Percentiles rank a stretch among this genome's conserved stretches.
phyloP scores from a whole-genome alignment of 495 filamentous ascomycete species.

The Penicillium odoratum region DNA sequence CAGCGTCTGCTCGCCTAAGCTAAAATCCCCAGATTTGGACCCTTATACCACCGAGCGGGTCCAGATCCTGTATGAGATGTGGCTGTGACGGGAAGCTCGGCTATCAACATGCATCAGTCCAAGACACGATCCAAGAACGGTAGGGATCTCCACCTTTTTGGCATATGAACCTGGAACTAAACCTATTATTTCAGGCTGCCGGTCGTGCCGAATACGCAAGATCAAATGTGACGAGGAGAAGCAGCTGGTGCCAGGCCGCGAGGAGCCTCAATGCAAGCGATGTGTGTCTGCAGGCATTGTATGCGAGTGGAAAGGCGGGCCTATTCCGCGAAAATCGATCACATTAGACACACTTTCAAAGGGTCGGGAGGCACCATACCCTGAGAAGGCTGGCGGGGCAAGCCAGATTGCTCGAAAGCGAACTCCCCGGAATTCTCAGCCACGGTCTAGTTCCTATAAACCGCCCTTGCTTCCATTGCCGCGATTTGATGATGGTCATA shows the following conservation, averaged over 20 bases:
- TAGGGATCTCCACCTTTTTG: constrained; percentile 23
- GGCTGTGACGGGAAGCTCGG: constrained; percentile 5
- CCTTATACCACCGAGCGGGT: constrained; percentile 3
- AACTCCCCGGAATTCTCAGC: background rate
- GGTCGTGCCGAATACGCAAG: constrained; percentile 38
- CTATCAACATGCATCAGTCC: constrained; percentile 24
- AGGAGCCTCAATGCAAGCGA: constrained; percentile 35
- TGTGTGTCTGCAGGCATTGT: constrained; percentile 27
- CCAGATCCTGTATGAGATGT: constrained; percentile 8
- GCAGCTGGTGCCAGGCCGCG: constrained; percentile 16
- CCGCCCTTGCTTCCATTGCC: constrained; percentile 11
- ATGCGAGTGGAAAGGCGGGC: constrained; percentile 35
- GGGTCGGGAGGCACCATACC: constrained; percentile 10
- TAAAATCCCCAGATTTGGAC: constrained; percentile 8
- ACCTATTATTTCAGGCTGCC: constrained; percentile 24
- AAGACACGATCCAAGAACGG: constrained; percentile 38
- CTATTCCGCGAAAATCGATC: constrained; percentile 25
- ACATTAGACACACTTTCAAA: background rate
- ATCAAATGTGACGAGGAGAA: constrained; percentile 41
- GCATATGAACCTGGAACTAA: background rate
- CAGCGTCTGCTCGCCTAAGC: background rate
- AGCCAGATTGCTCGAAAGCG: background rate
- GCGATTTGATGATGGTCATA: constrained; percentile 1
- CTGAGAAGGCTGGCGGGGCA: background rate
- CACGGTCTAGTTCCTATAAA: background rate